Conservation (phyloP, 1,284 basidiomycete genomes). For the Stygiomarasmius scandens region DNA sequence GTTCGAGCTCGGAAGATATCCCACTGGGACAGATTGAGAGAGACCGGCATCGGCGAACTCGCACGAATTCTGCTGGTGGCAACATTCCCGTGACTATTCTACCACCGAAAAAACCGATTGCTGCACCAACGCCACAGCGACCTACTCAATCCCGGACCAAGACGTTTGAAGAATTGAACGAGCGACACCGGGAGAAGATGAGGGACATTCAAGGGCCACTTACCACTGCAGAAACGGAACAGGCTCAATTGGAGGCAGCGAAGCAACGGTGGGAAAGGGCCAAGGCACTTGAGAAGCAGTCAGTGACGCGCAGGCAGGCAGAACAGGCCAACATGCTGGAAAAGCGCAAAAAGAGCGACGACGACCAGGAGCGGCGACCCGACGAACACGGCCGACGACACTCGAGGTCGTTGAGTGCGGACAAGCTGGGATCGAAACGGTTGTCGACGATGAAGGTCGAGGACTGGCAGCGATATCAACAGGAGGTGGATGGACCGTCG, state of each 20-base stretch:
- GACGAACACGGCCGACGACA: conserved; percentile 39
- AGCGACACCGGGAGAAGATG: conserved; percentile 81
- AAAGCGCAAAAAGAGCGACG: conserved; percentile 45
- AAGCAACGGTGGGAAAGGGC: conserved; percentile 77
- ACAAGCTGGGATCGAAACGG: conserved; percentile 53
- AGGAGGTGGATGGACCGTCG: conserved; percentile 42
- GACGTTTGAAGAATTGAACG: conserved; percentile 80
- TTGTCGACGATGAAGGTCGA: conserved; percentile 78
- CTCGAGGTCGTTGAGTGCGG: conserved; percentile 58
- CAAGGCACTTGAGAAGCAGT: conserved; percentile 68
- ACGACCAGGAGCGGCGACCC: conserved; percentile 37
- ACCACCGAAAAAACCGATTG: conserved; percentile 57
- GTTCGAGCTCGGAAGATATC: conserved; percentile 51
- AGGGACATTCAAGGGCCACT: conserved; percentile 73
- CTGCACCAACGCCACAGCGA: conserved; percentile 51
- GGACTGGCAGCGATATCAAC: conserved; percentile 78
- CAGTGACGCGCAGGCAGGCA: conserved; percentile 67
- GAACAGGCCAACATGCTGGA: conserved; percentile 65
- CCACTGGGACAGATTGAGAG: conserved; percentile 46
- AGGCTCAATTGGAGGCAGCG: conserved; percentile 68
- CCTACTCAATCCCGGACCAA: conserved; percentile 53
- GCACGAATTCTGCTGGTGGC: conserved; percentile 33
- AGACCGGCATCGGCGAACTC: conserved; percentile 27
- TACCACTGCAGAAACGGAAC: conserved; percentile 71
- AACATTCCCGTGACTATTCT: conserved; percentile 59